Evolutionary conservation across 106 monocot genomes (phyloP).

Genomic region (Vanilla planifolia): DNA sequence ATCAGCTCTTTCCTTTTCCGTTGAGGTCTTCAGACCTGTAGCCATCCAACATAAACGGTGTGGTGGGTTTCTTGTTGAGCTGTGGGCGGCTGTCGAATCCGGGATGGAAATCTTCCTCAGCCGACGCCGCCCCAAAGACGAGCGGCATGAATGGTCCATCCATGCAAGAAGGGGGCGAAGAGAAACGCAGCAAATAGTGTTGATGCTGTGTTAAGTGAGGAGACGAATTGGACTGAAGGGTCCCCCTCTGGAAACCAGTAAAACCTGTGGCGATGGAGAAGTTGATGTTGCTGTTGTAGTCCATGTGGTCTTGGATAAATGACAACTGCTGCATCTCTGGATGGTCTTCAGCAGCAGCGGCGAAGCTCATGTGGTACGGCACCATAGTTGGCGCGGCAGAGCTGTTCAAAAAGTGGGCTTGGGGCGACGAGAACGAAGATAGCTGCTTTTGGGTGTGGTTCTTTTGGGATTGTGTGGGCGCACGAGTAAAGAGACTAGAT

Average conservation of each 20-base stretch:
- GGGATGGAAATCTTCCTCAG: background rate
- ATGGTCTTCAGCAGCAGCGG: conserved; percentile 25
- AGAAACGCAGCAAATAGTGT: background rate
- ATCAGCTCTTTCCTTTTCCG: conserved; percentile 5
- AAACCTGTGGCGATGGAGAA: conserved; percentile 9
- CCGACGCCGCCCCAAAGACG: background rate
- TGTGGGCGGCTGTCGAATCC: background rate
- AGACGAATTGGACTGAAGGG: conserved; percentile 18
- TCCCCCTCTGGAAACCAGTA: conserved; percentile 14
- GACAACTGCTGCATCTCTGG: conserved; percentile 5
- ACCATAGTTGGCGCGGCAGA: conserved; percentile 41
- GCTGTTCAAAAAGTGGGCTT: conserved; percentile 37
- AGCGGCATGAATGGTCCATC: background rate
- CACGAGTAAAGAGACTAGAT: conserved; percentile 20
- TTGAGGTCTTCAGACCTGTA: conserved; percentile 1
- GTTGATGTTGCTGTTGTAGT: conserved; percentile 1
- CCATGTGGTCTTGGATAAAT: conserved; percentile 2
- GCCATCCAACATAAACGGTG: background rate
- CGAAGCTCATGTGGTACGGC: conserved; percentile 28
- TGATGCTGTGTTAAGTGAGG: background rate
- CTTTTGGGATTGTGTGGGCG: conserved; percentile 10
- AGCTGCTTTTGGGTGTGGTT: conserved; percentile 21
- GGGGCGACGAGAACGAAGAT: conserved; percentile 18
- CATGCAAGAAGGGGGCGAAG: background rate
- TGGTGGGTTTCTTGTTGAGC: background rate